Evolutionary conservation across 1,284 basidiomycete genomes (phyloP).

Genomic region (Gymnopus androsaceus): DNA sequence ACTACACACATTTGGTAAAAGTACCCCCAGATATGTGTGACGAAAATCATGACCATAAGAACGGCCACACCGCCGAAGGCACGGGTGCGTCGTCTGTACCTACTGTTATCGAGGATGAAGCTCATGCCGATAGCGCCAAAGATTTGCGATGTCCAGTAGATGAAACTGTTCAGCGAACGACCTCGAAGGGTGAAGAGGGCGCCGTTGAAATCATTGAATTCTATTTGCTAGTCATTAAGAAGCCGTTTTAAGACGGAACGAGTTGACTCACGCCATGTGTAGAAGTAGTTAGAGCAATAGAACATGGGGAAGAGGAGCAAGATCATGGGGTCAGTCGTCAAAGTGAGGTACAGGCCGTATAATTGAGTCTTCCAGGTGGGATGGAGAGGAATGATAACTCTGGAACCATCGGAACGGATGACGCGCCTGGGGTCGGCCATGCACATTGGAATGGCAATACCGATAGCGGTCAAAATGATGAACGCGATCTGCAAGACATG

Average conservation of each 20-base stretch:
- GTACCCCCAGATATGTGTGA: slow-evolving; percentile 69
- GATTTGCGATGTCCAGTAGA: slow-evolving; percentile 72
- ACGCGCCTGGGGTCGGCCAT: slow-evolving; percentile 72
- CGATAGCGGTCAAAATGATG: slow-evolving; percentile 66
- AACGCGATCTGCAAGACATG: slow-evolving; percentile 63
- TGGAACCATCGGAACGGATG: slow-evolving; percentile 74
- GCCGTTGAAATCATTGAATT: slow-evolving; percentile 25
- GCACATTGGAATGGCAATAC: slow-evolving; percentile 60
- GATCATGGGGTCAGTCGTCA: slow-evolving; percentile 37
- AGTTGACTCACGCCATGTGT: slow-evolving; percentile 21
- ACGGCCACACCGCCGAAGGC: slow-evolving; percentile 66
- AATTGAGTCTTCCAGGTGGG: slow-evolving; percentile 62
- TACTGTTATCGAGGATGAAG: slow-evolving; percentile 58
- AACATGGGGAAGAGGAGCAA: slow-evolving; percentile 31
- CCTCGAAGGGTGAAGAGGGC: slow-evolving; percentile 35
- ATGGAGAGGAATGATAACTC: slow-evolving; percentile 56
- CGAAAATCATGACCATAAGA: slow-evolving; percentile 60
- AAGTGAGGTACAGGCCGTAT: slow-evolving; percentile 46
- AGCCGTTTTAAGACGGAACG: not conserved
- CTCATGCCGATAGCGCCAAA: slow-evolving; percentile 66
- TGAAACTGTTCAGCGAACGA: slow-evolving; percentile 65
- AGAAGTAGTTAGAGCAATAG: slow-evolving; percentile 32
- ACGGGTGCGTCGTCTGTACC: slow-evolving; percentile 57
- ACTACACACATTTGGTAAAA: slow-evolving; percentile 63
- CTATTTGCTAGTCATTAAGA: not conserved